Conservation (phyloP, 2,329 filamentous ascomycete genomes). For the Madurella fahalii region DNA sequence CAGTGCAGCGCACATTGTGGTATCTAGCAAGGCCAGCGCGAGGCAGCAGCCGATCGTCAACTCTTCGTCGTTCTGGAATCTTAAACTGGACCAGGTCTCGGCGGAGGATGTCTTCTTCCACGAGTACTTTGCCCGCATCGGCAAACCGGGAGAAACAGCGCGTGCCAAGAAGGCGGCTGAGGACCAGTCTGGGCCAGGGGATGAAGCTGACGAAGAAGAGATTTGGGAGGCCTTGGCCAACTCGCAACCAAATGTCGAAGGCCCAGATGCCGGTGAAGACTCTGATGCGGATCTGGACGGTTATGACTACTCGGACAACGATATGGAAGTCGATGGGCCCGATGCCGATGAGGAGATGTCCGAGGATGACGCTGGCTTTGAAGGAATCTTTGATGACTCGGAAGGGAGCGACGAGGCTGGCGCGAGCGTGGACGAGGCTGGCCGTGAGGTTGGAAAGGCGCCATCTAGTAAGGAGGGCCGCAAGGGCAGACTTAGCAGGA, state of each 20-base stretch:
- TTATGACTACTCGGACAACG: slow-evolving; percentile 43
- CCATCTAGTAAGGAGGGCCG: slow-evolving; percentile 31
- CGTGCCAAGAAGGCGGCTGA: slow-evolving; percentile 59
- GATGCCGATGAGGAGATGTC: slow-evolving; percentile 36
- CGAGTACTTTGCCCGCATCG: slow-evolving; percentile 80
- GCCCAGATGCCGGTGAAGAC: slow-evolving; percentile 46
- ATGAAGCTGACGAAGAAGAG: slow-evolving; percentile 34
- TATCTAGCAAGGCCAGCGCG: slow-evolving; percentile 46
- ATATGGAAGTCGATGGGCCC: slow-evolving; percentile 28
- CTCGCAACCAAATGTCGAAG: slow-evolving; percentile 37
- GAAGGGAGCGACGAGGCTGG: slow-evolving; percentile 38
- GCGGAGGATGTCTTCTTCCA: slow-evolving; percentile 98
- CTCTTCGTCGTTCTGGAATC: slow-evolving; percentile 84
- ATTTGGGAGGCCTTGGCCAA: slow-evolving; percentile 36
- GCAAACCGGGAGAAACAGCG: slow-evolving; percentile 55
- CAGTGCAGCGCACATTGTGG: slow-evolving; percentile 53
- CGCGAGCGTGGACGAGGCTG: slow-evolving; percentile 38
- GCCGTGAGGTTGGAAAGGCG: slow-evolving; percentile 39
- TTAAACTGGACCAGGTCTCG: slow-evolving; percentile 80
- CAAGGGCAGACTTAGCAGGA: slow-evolving; percentile 60
- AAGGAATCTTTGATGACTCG: slow-evolving; percentile 38
- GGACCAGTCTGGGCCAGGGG: slow-evolving; percentile 63
- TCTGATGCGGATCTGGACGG: slow-evolving; percentile 46
- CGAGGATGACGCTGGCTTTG: slow-evolving; percentile 34
- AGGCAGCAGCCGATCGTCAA: slow-evolving; percentile 58